Evolutionary conservation across 2,329 filamentous ascomycete genomes (phyloP).

Genomic region (Xylariaceae sp.): DNA sequence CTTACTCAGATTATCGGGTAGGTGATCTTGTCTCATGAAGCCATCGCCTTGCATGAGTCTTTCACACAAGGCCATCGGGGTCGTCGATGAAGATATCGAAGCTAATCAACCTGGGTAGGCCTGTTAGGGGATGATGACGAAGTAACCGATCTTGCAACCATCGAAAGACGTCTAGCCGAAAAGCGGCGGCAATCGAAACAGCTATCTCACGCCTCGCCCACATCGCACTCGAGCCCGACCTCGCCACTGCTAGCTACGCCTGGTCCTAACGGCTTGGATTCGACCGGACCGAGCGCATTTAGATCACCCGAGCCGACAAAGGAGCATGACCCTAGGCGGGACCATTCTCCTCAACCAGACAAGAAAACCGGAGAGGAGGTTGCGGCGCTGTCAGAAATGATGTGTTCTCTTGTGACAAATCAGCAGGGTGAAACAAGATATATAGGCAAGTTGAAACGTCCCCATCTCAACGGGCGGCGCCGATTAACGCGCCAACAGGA

Average conservation of each 20-base stretch:
- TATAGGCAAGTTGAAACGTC: slow-evolving; percentile 59
- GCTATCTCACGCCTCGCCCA: slow-evolving; percentile 44
- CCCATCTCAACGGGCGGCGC: background rate
- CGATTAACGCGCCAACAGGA: slow-evolving; percentile 44
- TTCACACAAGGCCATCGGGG: background rate
- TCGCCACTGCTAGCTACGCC: slow-evolving; percentile 47
- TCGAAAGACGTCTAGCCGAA: slow-evolving; percentile 70
- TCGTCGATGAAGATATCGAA: background rate
- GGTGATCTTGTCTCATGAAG: slow-evolving; percentile 16
- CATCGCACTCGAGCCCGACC: slow-evolving; percentile 43
- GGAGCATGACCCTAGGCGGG: slow-evolving; percentile 37
- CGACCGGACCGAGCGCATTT: slow-evolving; percentile 50
- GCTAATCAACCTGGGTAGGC: slow-evolving; percentile 41
- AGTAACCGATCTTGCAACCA: slow-evolving; percentile 77
- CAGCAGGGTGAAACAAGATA: slow-evolving; percentile 92
- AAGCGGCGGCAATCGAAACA: slow-evolving; percentile 49
- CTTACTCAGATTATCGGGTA: slow-evolving; percentile 74
- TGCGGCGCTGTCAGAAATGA: slow-evolving; percentile 90
- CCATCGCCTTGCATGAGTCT: background rate
- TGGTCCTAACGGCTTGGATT: slow-evolving; percentile 38
- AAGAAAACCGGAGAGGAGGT: slow-evolving; percentile 62
- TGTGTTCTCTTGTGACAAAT: slow-evolving; percentile 96
- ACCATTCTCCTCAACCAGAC: slow-evolving; percentile 37
- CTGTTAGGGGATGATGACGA: slow-evolving; percentile 82
- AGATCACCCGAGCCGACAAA: slow-evolving; percentile 47